These are phyloP conservation scores for Collybia mongolica DNA, from an alignment of 768 basidiomycete genomes.

Conservation along the genomic window DNA sequence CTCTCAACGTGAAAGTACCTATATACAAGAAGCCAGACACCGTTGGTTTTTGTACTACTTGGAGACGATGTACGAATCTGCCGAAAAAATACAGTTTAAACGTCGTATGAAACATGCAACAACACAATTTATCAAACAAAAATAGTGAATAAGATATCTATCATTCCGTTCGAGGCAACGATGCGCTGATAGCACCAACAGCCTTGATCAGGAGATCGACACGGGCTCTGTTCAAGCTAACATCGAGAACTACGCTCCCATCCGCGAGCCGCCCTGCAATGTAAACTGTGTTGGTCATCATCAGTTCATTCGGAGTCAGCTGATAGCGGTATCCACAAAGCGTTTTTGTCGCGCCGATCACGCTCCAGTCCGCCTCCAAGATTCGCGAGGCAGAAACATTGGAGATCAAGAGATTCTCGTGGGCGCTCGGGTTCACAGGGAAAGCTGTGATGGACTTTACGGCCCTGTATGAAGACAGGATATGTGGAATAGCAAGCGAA, in stretches of 20 bases:
- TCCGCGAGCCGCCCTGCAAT: slow-evolving; percentile 38
- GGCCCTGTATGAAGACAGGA: slow-evolving; percentile 26
- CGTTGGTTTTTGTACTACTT: too few relatives aligned
- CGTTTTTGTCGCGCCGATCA: slow-evolving; percentile 29
- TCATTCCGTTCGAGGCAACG: neutral
- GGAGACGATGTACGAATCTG: too few relatives aligned
- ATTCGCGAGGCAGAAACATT: slow-evolving; percentile 41
- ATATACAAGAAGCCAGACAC: too few relatives aligned
- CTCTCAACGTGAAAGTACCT: too few relatives aligned
- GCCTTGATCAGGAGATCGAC: slow-evolving; percentile 28
- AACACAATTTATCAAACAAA: too few relatives aligned
- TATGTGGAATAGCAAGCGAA: slow-evolving; percentile 25
- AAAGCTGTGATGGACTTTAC: slow-evolving; percentile 24
- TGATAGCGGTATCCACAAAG: slow-evolving; percentile 39
- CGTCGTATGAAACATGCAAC: too few relatives aligned
- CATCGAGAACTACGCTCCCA: slow-evolving; percentile 38
- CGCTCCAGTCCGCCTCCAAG: slow-evolving; percentile 36
- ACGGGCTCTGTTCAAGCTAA: slow-evolving; percentile 27
- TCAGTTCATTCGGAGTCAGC: slow-evolving; percentile 29
- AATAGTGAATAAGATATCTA: slow-evolving; percentile 2
- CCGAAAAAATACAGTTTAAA: too few relatives aligned
- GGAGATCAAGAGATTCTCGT: slow-evolving; percentile 35
- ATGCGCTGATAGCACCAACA: slow-evolving; percentile 9
- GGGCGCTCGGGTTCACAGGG: slow-evolving; percentile 30
- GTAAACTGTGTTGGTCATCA: slow-evolving; percentile 34